phyloP scores from a whole-genome alignment of 495 filamentous ascomycete species.

The Annulohypoxylon maeteangense region DNA sequence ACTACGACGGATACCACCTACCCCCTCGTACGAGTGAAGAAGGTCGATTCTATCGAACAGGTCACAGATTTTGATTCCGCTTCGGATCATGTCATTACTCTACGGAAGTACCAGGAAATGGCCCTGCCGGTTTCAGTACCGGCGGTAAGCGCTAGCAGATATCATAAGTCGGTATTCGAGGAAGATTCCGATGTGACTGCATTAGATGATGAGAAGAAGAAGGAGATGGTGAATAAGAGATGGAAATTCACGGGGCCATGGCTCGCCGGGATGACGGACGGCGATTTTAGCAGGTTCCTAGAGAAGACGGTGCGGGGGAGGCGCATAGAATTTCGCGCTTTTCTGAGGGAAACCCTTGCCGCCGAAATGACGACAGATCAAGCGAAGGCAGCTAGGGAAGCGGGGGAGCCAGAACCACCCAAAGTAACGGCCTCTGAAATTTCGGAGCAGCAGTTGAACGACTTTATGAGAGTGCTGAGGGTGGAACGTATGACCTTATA shows the following conservation, averaged over 20 bases:
- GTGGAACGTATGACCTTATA: constrained; percentile 58
- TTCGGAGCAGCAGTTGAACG: constrained; percentile 68
- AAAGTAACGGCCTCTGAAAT: constrained; percentile 54
- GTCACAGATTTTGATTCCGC: constrained; percentile 91
- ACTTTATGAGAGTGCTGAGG: constrained; percentile 70
- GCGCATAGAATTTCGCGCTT: constrained; percentile 70
- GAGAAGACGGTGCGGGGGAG: constrained; percentile 67
- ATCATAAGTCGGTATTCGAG: constrained; percentile 68
- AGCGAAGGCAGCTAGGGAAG: constrained; percentile 49
- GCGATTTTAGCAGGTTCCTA: constrained; percentile 75
- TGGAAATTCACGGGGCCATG: constrained; percentile 88
- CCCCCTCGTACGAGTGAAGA: constrained; percentile 74
- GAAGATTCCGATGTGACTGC: constrained; percentile 62
- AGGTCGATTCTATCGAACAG: constrained; percentile 88
- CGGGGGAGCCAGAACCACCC: constrained; percentile 18
- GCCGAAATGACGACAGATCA: constrained; percentile 61
- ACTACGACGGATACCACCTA: constrained; percentile 76
- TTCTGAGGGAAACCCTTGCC: constrained; percentile 62
- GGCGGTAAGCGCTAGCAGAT: constrained; percentile 39
- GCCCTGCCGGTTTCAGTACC: constrained; percentile 64
- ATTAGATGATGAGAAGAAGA: constrained; percentile 43
- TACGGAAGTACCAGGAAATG: constrained; percentile 87
- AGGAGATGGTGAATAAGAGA: constrained; percentile 53
- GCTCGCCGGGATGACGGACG: constrained; percentile 77
- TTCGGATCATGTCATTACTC: constrained; percentile 80